Percentiles rank a stretch among this genome's conserved stretches.
phyloP scores from a whole-genome alignment of 768 basidiomycete species.

The Russula olivacea region DNA sequence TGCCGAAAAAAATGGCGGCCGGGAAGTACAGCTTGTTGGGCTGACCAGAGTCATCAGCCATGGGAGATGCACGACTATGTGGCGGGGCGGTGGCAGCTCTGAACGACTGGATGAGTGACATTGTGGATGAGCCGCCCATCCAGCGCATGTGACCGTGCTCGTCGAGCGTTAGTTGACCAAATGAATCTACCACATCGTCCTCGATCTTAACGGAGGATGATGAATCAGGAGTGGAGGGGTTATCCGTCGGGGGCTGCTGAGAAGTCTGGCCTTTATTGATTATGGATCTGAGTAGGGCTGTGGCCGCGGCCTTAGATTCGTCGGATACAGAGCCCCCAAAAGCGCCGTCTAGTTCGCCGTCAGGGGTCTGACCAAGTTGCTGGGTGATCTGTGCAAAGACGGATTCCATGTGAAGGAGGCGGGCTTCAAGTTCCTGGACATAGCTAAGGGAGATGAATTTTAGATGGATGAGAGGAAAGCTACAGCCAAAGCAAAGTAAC shows the following conservation, averaged over 20 bases:
- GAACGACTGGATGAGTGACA: constrained; percentile 89
- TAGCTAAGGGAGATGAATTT: constrained; percentile 45
- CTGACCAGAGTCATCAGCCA: constrained; percentile 76
- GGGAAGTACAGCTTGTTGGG: constrained; percentile 88
- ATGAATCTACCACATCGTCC: constrained; percentile 77
- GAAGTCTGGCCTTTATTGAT: constrained; percentile 26
- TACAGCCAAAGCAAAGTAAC: constrained; percentile 29
- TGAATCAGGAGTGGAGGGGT: constrained; percentile 32
- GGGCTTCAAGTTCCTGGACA: constrained; percentile 86
- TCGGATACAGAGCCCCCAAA: constrained; percentile 17
- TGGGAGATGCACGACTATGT: constrained; percentile 70
- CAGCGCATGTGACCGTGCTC: constrained; percentile 88
- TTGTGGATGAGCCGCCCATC: constrained; percentile 89
- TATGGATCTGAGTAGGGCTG: constrained; percentile 27
- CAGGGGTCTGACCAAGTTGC: constrained; percentile 55
- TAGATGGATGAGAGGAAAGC: constrained; percentile 16
- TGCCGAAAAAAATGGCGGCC: constrained; percentile 80
- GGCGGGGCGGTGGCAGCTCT: constrained; percentile 68
- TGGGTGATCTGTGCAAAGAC: constrained; percentile 80
- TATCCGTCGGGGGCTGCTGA: constrained; percentile 20
- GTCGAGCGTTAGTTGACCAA: constrained; percentile 83
- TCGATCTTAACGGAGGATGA: constrained; percentile 49
- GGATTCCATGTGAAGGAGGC: constrained; percentile 81
- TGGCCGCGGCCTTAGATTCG: constrained; percentile 20
- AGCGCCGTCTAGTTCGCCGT: constrained; percentile 24